Base-by-base conservation (phyloP, 1,139 yeast species). In the Starmera stellimalicola region DNA sequence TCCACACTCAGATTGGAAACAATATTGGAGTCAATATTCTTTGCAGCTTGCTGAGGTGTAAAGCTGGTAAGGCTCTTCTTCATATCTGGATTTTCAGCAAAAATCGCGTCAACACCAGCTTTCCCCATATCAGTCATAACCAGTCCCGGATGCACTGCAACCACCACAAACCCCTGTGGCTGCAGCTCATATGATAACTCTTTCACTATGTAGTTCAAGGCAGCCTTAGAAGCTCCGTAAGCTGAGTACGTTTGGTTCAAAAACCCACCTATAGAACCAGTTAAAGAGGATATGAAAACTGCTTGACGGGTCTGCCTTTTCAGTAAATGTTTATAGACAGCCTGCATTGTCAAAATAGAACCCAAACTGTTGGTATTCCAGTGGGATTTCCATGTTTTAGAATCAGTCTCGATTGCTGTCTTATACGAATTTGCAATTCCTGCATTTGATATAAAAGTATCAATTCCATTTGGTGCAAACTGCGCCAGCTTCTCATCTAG, bases 381-480 rank as follows among this genome's bases (percentile, higher is more conserved):
- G 11, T 33, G 37, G 7, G 15, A 14, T 1, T 9, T 7, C 33
- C 36, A 38, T 8, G 18, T 8, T 5, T 32, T 27, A 27, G 32
- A 26, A 7, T 26, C 26, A 5, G 29, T 16, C 14, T 32, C 32
- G 32, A 27, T 26, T 28, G 18, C 25, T 18, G 32, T 37, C 23
- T 25, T 29, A 33, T 8, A 35, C 23, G 40, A 40, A 8, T 17
- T 7, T 6, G 63, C 65, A 33, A 67, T 58, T 24, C 73, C 77
- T 10, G 76, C 73, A 43, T 69, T 70, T 39, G 71, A 68, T 32
- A 69, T 66, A 33, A 66, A 65, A 29, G 65, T 62, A 45, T 70
- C 76, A 35, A 70, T 58, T 22, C 59, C 57, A 27, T 60, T 61
- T 4, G 35, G 17, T 3, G 40, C 42, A 23, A 27, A 27, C 12